phyloP scores from a whole-genome alignment of 2,329 filamentous ascomycete genomes.

The Fusarium phyllophilum region DNA sequence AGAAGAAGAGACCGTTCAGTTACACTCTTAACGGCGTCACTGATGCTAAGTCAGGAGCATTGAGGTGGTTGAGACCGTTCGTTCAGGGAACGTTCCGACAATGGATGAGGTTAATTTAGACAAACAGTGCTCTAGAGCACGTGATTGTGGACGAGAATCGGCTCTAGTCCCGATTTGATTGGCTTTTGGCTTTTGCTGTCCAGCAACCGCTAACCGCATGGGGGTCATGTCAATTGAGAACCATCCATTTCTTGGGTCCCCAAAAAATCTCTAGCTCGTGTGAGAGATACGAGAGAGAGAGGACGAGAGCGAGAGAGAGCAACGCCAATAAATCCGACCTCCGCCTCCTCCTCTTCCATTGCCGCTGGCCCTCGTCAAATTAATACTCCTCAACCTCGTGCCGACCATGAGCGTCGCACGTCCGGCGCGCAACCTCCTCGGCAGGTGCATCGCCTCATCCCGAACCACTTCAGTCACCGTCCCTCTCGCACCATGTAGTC shows the following conservation, averaged over 20 bases:
- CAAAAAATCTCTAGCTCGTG: conserved; percentile 49
- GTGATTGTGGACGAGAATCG: conserved; percentile 5
- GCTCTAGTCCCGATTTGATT: conserved; percentile 20
- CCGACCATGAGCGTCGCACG: conserved; percentile 66
- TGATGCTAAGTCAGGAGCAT: not conserved
- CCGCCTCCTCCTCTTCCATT: not conserved
- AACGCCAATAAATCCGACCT: conserved; percentile 17
- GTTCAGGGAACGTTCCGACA: not conserved
- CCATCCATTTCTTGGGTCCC: conserved; percentile 35
- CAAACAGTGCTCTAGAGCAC: conserved; percentile 5
- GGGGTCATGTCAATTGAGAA: conserved; percentile 41
- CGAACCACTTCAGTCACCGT: conserved; percentile 35
- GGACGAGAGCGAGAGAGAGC: conserved; percentile 13
- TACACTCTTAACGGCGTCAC: not conserved
- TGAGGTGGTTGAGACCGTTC: not conserved
- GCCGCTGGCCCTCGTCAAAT: not conserved
- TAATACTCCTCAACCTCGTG: conserved; percentile 15
- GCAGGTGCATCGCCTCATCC: conserved; percentile 58
- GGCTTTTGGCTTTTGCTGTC: conserved; percentile 26
- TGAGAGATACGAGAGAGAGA: conserved; percentile 31
- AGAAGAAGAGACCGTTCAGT: not conserved
- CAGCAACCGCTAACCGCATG: conserved; percentile 29
- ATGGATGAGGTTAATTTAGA: conserved; percentile 22
- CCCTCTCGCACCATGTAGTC: conserved; percentile 49
- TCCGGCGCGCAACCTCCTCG: conserved; percentile 63